phyloP scores from a whole-genome alignment of 495 filamentous ascomycete species.

The Hyaloscypha variabilis region DNA sequence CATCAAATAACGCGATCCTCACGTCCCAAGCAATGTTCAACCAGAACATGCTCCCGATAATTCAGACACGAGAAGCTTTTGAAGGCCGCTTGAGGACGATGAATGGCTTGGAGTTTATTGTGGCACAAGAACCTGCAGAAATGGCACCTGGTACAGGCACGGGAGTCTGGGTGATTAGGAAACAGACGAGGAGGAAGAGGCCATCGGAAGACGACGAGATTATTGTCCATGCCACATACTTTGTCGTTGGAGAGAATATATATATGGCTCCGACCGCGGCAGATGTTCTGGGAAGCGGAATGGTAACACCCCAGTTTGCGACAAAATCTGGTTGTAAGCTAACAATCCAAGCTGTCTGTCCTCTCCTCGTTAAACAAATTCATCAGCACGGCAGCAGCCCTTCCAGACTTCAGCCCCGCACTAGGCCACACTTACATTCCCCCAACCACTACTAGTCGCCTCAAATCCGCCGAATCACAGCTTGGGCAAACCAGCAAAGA shows the following conservation, averaged over 20 bases:
- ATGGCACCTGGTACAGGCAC: constrained; percentile 62
- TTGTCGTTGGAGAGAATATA: constrained; percentile 80
- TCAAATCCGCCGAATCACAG: constrained; percentile 38
- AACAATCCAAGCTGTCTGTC: constrained; percentile 26
- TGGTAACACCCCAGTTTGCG: constrained; percentile 60
- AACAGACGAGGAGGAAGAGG: constrained; percentile 73
- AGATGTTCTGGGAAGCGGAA: constrained; percentile 73
- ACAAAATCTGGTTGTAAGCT: constrained; percentile 3
- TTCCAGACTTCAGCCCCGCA: constrained; percentile 73
- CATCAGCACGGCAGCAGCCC: constrained; percentile 54
- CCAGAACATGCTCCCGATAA: constrained; percentile 54
- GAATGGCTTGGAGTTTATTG: constrained; percentile 82
- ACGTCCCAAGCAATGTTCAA: constrained; percentile 77
- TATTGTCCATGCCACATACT: constrained; percentile 75
- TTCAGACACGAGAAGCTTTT: constrained; percentile 75
- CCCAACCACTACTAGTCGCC: constrained; percentile 31
- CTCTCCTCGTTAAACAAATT: constrained; percentile 58
- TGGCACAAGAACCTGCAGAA: constrained; percentile 75
- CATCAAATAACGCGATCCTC: constrained; percentile 83
- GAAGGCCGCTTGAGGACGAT: constrained; percentile 75
- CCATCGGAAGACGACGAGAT: constrained; percentile 67
- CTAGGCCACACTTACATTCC: constrained; percentile 75
- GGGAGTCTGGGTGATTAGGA: constrained; percentile 90
- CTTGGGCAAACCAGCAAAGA: constrained; percentile 48
- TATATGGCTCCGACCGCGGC: constrained; percentile 86